Evolutionary conservation across 176 grass and related monocot species (phyloP), one percentile per base, ranked within the genome.

Genomic region (Avena atlantica): DNA sequence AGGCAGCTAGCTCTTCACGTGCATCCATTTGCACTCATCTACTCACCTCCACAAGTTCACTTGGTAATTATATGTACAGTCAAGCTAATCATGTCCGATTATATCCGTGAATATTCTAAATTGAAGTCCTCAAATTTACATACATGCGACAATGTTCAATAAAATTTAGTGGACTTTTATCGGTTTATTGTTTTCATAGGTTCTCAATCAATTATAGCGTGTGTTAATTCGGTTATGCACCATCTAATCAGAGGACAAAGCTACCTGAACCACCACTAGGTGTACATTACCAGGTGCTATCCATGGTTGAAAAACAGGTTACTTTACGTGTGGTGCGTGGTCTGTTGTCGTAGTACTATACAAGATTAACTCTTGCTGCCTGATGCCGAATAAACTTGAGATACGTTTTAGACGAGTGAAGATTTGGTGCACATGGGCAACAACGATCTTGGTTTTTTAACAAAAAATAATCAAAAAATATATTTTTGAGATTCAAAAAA

Each of bases 1-100:
- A 47, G 59, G 9, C 11, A 25, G 70, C 40, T 72, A 72, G 44
- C 21, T 51, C 85, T 84, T 83, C 89, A 91, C 89, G 81, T 87
- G 85, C 49, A 59, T 13, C 85, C 85, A 65, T 73, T 83, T 70
- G 83, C 70, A 1, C 11, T 20, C 2, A 6, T 23, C 6, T 29
- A 29, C 29, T 29, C 29, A 29, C 29, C 29, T 29, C 29, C 29
- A 29, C 29, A 2, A 60, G 36, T 56, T 49, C 78, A 19, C 31
- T 45, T 36, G 3, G 63, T 11, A 29, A 81, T 14, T 12, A 48
- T 2, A 52, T 75, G 23, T 11, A 19, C 52, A 2, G 13, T 9
- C 25, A 31, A 74, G 10, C 9, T 73, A 67, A 19, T n/a, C 45
- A 8, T 1, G 59, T 62, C n/a, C 59, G 10, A 62, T 4, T 62